Evolutionary conservation across 75 land plant species (phyloP), one percentile per base, ranked within the genome.

Genomic region (Pseudotsuga menziesii): DNA sequence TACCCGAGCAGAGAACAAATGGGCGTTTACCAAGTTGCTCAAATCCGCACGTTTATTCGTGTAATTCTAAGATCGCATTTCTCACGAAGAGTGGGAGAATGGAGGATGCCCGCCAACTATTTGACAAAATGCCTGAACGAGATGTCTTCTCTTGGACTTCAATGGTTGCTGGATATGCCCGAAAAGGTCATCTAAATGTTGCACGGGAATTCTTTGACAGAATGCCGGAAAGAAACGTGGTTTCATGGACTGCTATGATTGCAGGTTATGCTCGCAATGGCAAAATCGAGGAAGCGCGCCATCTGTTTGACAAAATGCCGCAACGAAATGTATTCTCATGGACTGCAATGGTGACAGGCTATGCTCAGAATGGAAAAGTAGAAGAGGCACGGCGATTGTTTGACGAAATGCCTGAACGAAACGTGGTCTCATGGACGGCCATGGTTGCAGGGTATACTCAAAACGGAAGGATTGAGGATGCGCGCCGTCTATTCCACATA

Each of bases 91-190:
- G 59, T 26, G 81, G 82, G 14, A 59, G 73, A 27, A 56, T 79
- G 36, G 57, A 66, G 57, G 72, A 81, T 36, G 82, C 82, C 16
- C 73, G 27, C 58, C 73, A 64, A 61, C 60, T 79, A 17, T 81
- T 81, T 64, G 81, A 69, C 17, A 63, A 66, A 56, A 78, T 81
- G 82, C 61, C 60, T 23, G 77, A 36, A 22, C 80, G 58, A 20
- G 57, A 79, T 44, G 60, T 78, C 0, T 20, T 79, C 23, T 79
- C 80, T 12, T 79, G 80, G 80, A 79, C 76, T 44, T 61, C 78
- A 36, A 79, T 79, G 80, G 77, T 79, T 56, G 23, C 78, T 36
- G 54, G 72, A 27, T 75, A 78, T 56, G 35, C 72, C n/a, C 17
- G 48, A 19, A 58, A 29, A 13, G 57, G 75, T 2, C 20, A 44